Conservation (phyloP, 306 rosid genomes). For the Prinsepia uniflora region DNA sequence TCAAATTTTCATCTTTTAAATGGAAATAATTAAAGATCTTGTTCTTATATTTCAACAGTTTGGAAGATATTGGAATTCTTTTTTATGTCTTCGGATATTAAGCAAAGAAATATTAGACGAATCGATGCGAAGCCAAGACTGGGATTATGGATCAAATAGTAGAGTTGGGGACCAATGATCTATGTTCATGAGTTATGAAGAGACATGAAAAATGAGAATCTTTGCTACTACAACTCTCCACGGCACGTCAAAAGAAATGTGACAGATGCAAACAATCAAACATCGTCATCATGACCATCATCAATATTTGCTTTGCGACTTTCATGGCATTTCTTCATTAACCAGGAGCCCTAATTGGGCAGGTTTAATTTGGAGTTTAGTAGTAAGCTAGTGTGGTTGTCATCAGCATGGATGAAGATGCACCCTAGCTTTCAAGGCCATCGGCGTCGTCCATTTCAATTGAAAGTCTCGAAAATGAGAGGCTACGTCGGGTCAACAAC, state of each 20-base stretch:
- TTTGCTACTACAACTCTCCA: slow-evolving; percentile 25
- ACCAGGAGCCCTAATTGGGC: neutral
- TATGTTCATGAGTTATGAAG: neutral
- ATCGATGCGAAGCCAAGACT: too few species aligned
- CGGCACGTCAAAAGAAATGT: slow-evolving; percentile 41
- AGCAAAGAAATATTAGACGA: too few species aligned
- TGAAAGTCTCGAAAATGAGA: neutral
- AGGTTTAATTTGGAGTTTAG: neutral
- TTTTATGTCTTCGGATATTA: too few species aligned
- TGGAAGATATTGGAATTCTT: too few species aligned
- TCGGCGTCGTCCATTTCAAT: neutral
- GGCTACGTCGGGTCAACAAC: slow-evolving; percentile 4
- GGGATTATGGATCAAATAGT: neutral
- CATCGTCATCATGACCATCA: neutral
- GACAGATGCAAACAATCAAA: slow-evolving; percentile 16
- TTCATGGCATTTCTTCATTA: neutral
- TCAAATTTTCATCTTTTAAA: neutral
- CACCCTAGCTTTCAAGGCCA: neutral
- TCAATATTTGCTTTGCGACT: neutral
- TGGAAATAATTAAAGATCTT: neutral
- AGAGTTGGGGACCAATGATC: neutral
- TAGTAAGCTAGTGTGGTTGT: neutral
- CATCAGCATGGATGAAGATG: neutral
- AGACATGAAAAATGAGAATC: neutral
- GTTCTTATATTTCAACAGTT: too few species aligned